Base-by-base conservation (phyloP, 495 filamentous ascomycete genomes). In the Aspergillus incahuasiensis region DNA sequence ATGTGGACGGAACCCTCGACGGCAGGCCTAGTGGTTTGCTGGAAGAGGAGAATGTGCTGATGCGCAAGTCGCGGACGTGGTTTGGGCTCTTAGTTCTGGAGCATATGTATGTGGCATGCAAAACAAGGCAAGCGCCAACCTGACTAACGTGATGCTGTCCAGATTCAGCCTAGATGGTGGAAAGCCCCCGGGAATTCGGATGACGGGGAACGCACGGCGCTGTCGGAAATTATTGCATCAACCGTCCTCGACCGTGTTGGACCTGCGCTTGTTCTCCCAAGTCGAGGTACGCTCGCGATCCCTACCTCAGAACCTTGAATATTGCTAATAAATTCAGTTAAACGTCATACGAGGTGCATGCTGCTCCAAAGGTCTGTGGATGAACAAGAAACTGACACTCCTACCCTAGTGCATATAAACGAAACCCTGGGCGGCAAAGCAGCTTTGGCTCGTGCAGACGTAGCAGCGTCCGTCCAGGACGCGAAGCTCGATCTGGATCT, bases 121-220 rank as follows among this genome's bases (percentile, higher is more conserved):
- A n/a, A n/a, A n/a, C n/a, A n/a, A n/a, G n/a, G n/a, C n/a, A n/a
- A n/a, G n/a, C n/a, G n/a, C n/a, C n/a, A n/a, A n/a, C n/a, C n/a
- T n/a, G 40, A 35, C 32, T 12, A 5, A 7, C 22, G 1, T 12
- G 9, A 16, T 16, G 35, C 0, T 48, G 65, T n/a, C 64, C 61
- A 79, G 76, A 63, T 76, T 81, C 47, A 74, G 72, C 9, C 67
- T 79, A 15, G 78, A 81, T 52, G 75, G 73, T 44, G 78, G 78
- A 0, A 79, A 81, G 51, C 69, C 69, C 6, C 72, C 76, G 12
- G 72, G 74, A 1, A 72, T 79, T 44, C 68, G 68, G 11, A 58
- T 75, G 38, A 60, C 60, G 11, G 70, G 72, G 6, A 72, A 71
- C 39, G 52, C 74, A 28, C 71, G 73, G 39, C 62, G 74, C 43